Evolutionary conservation across 169 alveolate species (phyloP).

Genomic region (Plasmodium vivax): DNA sequence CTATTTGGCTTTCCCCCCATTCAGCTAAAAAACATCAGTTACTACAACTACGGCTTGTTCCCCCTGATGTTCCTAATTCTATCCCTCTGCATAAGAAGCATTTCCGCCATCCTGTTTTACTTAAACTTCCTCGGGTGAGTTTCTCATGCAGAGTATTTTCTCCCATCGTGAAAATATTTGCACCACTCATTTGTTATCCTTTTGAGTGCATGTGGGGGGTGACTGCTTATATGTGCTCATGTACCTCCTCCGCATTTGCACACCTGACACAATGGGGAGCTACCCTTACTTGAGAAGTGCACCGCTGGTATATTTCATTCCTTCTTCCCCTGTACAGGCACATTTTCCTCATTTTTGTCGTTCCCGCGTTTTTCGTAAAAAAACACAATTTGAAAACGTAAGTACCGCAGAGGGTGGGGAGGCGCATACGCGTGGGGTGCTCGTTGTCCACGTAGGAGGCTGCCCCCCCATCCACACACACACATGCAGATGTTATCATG

Average conservation of each 20-base stretch:
- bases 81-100: conserved; percentile 51
- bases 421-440: not conserved
- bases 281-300: not conserved
- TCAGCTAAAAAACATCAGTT: conserved; percentile 59
- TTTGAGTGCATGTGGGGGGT: not conserved
- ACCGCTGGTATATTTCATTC: not conserved
- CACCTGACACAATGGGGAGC: not conserved
- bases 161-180: not conserved
- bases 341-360: conserved; percentile 30
- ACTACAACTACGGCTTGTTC: conserved; percentile 57
- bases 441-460: not conserved
- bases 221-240: not conserved
- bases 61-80: conserved; percentile 56
- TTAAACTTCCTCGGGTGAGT: conserved; percentile 37
- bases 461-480: not conserved
- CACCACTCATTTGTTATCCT: not conserved
- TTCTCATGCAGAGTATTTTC: not conserved
- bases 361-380: conserved; percentile 57
- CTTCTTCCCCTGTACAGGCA: conserved; percentile 22
- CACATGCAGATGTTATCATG: not conserved
- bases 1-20: not conserved
- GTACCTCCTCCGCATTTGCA: not conserved
- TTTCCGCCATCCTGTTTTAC: conserved; percentile 43
- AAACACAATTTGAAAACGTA: conserved; percentile 64
- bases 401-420: not conserved